Base-by-base conservation (phyloP, 306 rosid genomes). In the Parietaria judaica region DNA sequence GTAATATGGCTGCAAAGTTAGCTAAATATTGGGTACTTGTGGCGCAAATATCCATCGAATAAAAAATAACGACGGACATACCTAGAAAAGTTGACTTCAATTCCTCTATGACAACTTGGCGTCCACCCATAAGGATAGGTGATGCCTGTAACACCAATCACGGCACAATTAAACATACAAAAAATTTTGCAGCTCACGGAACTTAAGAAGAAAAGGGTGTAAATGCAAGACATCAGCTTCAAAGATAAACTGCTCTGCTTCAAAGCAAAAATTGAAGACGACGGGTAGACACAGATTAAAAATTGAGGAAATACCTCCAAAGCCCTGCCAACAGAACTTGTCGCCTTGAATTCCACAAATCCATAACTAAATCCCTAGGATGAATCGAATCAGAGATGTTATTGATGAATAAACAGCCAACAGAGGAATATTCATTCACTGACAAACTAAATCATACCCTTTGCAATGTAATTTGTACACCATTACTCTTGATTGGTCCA, bases 31-130 rank as follows among this genome's bases (percentile, higher is more conserved):
- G n/a, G n/a, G n/a, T n/a, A n/a, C n/a, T n/a, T n/a, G n/a, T n/a
- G n/a, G n/a, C n/a, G n/a, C n/a, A n/a, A n/a, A n/a, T n/a, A n/a
- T n/a, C n/a, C n/a, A n/a, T n/a, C n/a, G n/a, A n/a, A n/a, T n/a
- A n/a, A n/a, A n/a, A n/a, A n/a, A n/a, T n/a, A n/a, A n/a, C n/a
- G 7, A 5, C 43, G 17, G 52, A 77, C 90, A 76, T 71, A 71
- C 97, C 97, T 79, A 94, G 81, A 76, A 64, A 79, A 14, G 97
- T 84, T 31, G 95, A 90, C 60, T 76, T 80, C 82, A 86, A 86
- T 41, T 84, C 95, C 78, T 90, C 95, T 6, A 86, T 90, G 61
- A 60, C 59, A 58, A 70, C 84, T 5, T 45, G 66, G 38, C 90
- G 88, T 34, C 84, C 88, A 66, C 36, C 36, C 3, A 90, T 72